phyloP scores from a whole-genome alignment of 495 filamentous ascomycete genomes.

The Podospora didyma region DNA sequence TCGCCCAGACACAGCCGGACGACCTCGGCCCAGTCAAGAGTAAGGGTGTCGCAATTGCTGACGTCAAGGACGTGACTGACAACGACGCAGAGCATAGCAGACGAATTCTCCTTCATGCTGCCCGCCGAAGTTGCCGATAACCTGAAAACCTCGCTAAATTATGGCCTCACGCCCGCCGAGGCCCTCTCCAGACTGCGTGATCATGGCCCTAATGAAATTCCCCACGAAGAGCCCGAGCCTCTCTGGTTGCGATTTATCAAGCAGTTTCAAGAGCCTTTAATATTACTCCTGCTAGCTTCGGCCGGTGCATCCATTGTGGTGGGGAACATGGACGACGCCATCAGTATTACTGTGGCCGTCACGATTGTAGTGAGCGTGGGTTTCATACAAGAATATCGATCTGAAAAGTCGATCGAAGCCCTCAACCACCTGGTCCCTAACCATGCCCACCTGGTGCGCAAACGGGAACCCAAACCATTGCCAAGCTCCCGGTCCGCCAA shows the following conservation, averaged over 20 bases:
- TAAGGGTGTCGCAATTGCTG: conserved; percentile 13
- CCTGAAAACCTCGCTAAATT: conserved; percentile 74
- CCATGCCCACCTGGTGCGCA: conserved; percentile 84
- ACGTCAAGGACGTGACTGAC: conserved; percentile 5
- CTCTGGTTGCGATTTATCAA: conserved; percentile 92
- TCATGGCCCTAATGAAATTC: conserved; percentile 90
- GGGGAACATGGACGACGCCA: conserved; percentile 92
- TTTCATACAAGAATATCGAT: conserved; percentile 96
- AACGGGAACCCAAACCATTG: conserved; percentile 32
- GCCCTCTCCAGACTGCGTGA: conserved; percentile 71
- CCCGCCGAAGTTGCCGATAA: conserved; percentile 72
- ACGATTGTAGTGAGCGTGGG: conserved; percentile 96
- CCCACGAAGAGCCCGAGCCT: conserved; percentile 88
- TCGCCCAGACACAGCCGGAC: conserved; percentile 33
- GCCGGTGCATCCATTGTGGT: conserved; percentile 85
- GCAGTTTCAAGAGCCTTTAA: conserved; percentile 92
- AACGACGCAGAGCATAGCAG: conserved; percentile 38
- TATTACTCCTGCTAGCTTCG: conserved; percentile 84
- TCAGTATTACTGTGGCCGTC: conserved; percentile 92
- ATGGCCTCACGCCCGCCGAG: conserved; percentile 77
- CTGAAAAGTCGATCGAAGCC: conserved; percentile 95
- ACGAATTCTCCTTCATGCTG: conserved; percentile 56
- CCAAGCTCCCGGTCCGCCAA: conserved; percentile 30
- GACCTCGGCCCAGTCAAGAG: conserved; percentile 45
- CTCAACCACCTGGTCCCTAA: conserved; percentile 91